Evolutionary conservation across 257 asterid species (phyloP).

Genomic region (Plantago ovata): DNA sequence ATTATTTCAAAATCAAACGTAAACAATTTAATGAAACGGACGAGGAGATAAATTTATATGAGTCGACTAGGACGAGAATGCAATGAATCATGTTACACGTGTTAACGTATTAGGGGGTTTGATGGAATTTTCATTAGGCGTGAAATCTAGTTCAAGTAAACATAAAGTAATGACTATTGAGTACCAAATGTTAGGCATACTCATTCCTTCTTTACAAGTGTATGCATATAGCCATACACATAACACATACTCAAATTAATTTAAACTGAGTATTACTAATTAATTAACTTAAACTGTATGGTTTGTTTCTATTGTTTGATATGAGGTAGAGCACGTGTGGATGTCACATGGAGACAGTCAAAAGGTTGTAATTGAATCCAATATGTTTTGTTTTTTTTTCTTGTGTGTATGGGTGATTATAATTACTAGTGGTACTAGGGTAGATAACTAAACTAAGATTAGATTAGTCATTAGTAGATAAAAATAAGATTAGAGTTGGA

Average conservation of each 20-base stretch:
- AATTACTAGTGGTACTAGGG: too few relatives aligned
- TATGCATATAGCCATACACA: too few relatives aligned
- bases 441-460: too few relatives aligned
- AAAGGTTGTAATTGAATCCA: slow-evolving; percentile 28
- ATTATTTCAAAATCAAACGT: too few relatives aligned
- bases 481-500: slow-evolving; percentile 19
- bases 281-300: neutral
- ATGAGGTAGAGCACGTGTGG: slow-evolving; percentile 32
- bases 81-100: slow-evolving; percentile 1
- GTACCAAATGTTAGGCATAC: neutral
- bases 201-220: too few relatives aligned
- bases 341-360: slow-evolving; percentile 40
- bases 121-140: slow-evolving; percentile 16
- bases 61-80: neutral
- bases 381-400: too few relatives aligned
- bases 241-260: too few relatives aligned
- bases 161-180: neutral
- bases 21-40: too few relatives aligned
- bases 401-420: too few relatives aligned
- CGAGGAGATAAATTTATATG: too few relatives aligned
- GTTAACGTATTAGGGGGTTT: neutral
- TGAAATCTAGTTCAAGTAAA: slow-evolving; percentile 5
- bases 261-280: neutral
- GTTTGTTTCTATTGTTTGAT: neutral
- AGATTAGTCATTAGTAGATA: neutral